phyloP scores from a whole-genome alignment of 148 eudicot species.

The Mesembryanthemum crystallinum region DNA sequence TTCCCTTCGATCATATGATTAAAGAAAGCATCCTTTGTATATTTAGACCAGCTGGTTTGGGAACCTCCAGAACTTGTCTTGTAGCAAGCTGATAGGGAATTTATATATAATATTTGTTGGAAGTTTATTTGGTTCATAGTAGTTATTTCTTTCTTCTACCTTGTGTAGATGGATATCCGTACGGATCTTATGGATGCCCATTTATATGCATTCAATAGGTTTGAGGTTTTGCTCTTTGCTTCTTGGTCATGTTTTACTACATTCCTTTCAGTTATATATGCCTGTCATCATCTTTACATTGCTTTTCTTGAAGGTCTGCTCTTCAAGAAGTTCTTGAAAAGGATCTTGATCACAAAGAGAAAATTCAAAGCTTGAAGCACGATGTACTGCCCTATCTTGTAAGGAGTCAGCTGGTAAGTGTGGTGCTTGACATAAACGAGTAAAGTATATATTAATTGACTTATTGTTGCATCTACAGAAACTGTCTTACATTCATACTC shows the following conservation, averaged over 20 bases:
- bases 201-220: conserved; percentile 96
- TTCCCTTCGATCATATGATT: not conserved
- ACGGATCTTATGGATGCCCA: conserved; percentile 97
- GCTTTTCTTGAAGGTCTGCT: conserved; percentile 51
- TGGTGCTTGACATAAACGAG: not conserved
- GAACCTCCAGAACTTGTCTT: no score
- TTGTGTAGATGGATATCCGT: conserved; percentile 80
- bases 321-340: conserved; percentile 81
- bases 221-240: conserved; percentile 33
- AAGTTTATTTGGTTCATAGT: conserved; percentile 18
- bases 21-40: not conserved
- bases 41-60: no score
- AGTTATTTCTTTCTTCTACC: conserved; percentile 14
- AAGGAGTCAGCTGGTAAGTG: conserved; percentile 78
- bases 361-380: conserved; percentile 66
- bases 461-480: not conserved
- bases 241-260: not conserved
- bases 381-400: conserved; percentile 94
- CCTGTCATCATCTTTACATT: conserved; percentile 11
- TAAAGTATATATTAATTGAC: not conserved
- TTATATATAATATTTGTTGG: not conserved
- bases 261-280: not conserved
- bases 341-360: conserved; percentile 72
- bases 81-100: no score
- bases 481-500: not conserved